Base-by-base conservation (phyloP, 106 monocot genomes). In the Dioscorea dumetorum region DNA sequence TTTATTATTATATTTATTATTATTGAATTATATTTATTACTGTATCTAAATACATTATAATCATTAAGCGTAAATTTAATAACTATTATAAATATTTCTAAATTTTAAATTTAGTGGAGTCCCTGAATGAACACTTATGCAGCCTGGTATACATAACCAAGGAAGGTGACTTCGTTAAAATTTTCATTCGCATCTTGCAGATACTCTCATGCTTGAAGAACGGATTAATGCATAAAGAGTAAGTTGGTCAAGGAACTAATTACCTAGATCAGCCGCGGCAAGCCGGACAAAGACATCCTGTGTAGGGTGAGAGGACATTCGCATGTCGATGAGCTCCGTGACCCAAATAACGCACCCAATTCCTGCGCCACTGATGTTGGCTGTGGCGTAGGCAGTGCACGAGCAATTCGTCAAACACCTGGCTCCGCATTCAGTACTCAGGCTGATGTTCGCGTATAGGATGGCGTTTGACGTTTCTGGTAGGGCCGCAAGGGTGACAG, bases 311-410 rank as follows among this genome's bases (percentile, higher is more conserved):
- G 33, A 21, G 20, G 16, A 51, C 8, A 58, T 22, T 58, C 60
- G n/a, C 18, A 67, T 8, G 32, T 67, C 67, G 5, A 49, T 60
- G 49, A 74, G 67, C 22, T 74, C 66, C 1, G 52, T 20, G 23
- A 14, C 22, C 74, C 74, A 74, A 5, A 59, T 58, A 22, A 74
- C 59, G 67, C 74, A 74, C 9, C 74, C 74, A 2, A 9, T 73
- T 16, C 67, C 64, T 28, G 28, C 28, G 3, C 28, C 28, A 1
- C n/a, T 58, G 41, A 66, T 23, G 17, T 74, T 24, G 2, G 66
- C 58, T 10, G 2, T 49, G 9, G 74, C 57, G 20, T 59, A 74
- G 10, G 58, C 74, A 4, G 24, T 74, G 59, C 74, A 74, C 12
- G 67, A 59, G 66, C 67, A 74, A 32, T 74, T 59, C 13, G 8